phyloP scores from a whole-genome alignment of 208 protist genomes.

The Phytomonas francai region DNA sequence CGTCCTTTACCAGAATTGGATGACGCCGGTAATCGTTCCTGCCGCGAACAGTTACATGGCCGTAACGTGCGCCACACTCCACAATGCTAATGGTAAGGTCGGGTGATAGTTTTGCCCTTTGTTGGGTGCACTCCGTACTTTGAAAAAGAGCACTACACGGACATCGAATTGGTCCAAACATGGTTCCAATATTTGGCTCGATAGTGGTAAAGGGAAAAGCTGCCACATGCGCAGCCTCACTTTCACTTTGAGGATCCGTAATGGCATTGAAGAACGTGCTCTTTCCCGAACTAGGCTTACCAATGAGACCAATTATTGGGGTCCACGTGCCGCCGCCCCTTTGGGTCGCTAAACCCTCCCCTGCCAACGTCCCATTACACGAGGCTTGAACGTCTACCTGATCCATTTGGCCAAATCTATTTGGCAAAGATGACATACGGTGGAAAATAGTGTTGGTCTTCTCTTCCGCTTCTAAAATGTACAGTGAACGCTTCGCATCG shows the following conservation, averaged over 20 bases:
- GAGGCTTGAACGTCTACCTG: background rate
- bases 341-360: background rate
- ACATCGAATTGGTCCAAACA: constrained; percentile 56
- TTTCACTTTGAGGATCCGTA: constrained; percentile 70
- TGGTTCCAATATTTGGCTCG: constrained; percentile 81
- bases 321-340: constrained; percentile 49
- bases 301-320: constrained; percentile 89
- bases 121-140: too few species aligned
- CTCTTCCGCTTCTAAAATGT: constrained; percentile 6
- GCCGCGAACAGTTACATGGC: constrained; percentile 37
- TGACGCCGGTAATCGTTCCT: constrained; percentile 48
- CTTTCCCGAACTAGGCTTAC: constrained; percentile 88
- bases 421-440: background rate
- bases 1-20: constrained; percentile 84
- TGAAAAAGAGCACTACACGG: constrained; percentile 33
- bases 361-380: background rate
- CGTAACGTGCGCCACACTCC: constrained; percentile 53
- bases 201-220: constrained; percentile 94
- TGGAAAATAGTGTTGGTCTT: background rate
- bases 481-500: constrained; percentile 10
- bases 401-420: background rate
- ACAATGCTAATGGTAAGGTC: background rate
- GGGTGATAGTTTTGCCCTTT: background rate
- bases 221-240: constrained; percentile 77
- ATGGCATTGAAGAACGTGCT: constrained; percentile 93